Base-by-base conservation (phyloP, 345 rosid species). In the Eucalyptus tenuipes region DNA sequence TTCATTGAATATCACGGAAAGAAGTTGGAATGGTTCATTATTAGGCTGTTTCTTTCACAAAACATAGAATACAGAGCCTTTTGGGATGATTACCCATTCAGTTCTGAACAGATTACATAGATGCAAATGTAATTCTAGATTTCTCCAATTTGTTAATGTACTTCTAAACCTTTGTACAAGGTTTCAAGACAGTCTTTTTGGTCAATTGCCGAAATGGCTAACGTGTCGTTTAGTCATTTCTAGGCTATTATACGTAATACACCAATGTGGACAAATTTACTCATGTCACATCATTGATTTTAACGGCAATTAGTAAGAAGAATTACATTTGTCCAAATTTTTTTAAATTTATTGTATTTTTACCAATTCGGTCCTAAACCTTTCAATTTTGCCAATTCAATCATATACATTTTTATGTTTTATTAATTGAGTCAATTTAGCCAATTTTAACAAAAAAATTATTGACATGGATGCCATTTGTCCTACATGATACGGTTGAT, bases 401-500 rank as follows among this genome's bases (percentile, higher is more conserved):
- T 55, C 1, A 9, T 55, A 24, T 22, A 55, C 1, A 10, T 55
- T 15, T 10, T 55, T 10, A 10, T 25, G 6, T 55, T 55, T 55
- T 55, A 29, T 25, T 25, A 55, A 55, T 9, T 55, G 0, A 55
- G 29, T 55, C 29, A 2, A 55, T 55, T 6, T 55, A 25, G 13
- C 13, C 29, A 55, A 55, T 10, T 55, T 55, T 55, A 25, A 25
- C 5, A 29, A 55, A 55, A 55, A 55, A 55, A 6, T 55, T 52
- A 52, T 52, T 52, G 25, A 52, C 57, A 52, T 52, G 25, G 57
- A 2, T 52, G 24, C 10, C 57, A 52, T 52, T 18, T 4, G 4
- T 52, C 29, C 8, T 9, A 55, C 12, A 8, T 55, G 13, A 1
- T 24, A 9, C 0, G 4, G 0, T 0, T 8, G 3, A 9, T 1